phyloP scores from a whole-genome alignment of 331 rosid species.

The Pyrus hybrid region DNA sequence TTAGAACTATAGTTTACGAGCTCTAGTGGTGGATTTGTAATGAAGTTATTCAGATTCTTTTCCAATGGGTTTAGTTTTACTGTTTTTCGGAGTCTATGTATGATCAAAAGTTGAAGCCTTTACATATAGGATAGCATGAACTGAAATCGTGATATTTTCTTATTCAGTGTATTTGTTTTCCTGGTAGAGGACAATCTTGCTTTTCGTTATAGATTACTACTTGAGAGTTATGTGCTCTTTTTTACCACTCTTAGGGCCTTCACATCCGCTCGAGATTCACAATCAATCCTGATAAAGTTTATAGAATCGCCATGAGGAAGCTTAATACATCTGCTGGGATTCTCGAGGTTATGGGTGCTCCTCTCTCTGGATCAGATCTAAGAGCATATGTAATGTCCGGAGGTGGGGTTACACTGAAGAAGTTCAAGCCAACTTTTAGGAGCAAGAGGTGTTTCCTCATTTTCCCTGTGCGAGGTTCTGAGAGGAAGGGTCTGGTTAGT shows the following conservation, averaged over 20 bases:
- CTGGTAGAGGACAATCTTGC: conserved; percentile 8
- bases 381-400: conserved; percentile 98
- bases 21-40: neutral
- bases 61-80: neutral
- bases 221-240: conserved; percentile 19
- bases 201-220: conserved; percentile 8
- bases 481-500: conserved; percentile 86
- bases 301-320: conserved; percentile 90
- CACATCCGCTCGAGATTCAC: conserved; percentile 67
- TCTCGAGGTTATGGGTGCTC: conserved; percentile 99
- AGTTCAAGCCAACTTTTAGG: conserved; percentile 61
- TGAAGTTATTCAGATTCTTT: neutral
- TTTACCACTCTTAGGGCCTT: conserved; percentile 57
- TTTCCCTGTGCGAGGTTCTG: conserved; percentile 86
- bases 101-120: neutral
- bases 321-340: conserved; percentile 92
- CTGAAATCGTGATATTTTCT: neutral
- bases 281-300: conserved; percentile 84
- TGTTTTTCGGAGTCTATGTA: neutral
- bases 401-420: conserved; percentile 81
- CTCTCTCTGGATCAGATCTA: conserved; percentile 83
- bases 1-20: neutral
- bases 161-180: neutral
- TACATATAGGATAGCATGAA: neutral
- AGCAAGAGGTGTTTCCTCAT: conserved; percentile 86